Base-by-base conservation (phyloP, 306 rosid genomes). In the Lathyrus tuberosus region DNA sequence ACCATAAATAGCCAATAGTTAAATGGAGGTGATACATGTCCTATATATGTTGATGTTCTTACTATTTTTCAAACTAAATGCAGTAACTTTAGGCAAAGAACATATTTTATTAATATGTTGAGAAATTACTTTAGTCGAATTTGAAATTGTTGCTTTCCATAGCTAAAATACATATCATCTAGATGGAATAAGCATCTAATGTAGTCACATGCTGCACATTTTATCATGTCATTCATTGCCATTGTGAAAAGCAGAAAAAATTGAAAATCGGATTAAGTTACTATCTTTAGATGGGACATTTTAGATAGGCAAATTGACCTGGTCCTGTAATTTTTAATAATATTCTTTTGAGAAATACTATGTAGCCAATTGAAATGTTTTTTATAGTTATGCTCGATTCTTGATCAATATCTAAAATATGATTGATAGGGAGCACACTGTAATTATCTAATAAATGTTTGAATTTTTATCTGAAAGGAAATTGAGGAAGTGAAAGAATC, bases 61-160 rank as follows among this genome's bases (percentile, higher is more conserved):
- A 16, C 5, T 44, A 17, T 42, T 41, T 43, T 41, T 20, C 28
- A 65, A 41, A 1, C 22, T 10, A 53, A 16, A 49, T 67, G 46
- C 46, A 38, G 46, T 49, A 67, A 48, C 13, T 60, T 24, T 6
- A 63, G 60, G 74, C 38, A 68, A n/a, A 37, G 54, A 38, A 57
- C 64, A 66, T 67, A 51, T 58, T 58, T 15, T 17, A 75, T 67
- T 63, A 31, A 48, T 67, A 42, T 53, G 24, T 14, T 46, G 7
- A 2, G 8, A 46, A 13, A n/a, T 46, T 17, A 63, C 20, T 30
- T 42, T n/a, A 49, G 30, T 43, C 2, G 17, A 46, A 59, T 22
- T 10, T 67, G 70, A 35, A 49, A 11, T 14, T 47, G 31, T 62
- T 72, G 18, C 56, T 16, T 40, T 14, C 10, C 38, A 51, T 65